Conservation (phyloP, 2,329 filamentous ascomycete species). For the Penicillium aurantiogriseum region DNA sequence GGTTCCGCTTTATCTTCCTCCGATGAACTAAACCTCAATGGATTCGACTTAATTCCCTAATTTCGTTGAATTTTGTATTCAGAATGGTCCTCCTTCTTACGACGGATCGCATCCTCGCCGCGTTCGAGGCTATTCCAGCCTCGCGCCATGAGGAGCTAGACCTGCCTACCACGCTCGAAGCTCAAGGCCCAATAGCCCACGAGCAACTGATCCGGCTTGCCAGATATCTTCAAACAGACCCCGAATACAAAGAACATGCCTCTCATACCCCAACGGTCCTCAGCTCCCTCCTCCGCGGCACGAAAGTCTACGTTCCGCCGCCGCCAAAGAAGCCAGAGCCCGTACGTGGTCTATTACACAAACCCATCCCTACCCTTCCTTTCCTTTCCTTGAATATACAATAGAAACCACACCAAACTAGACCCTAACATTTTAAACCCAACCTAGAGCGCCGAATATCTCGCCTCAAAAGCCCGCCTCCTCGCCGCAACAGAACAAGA, state of each 20-base stretch:
- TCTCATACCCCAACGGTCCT: conserved; percentile 48
- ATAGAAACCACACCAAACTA: not conserved
- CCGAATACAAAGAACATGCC: conserved; percentile 9
- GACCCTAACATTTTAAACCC: not conserved
- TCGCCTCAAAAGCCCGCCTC: conserved; percentile 80
- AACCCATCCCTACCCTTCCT: not conserved
- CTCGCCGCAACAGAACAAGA: conserved; percentile 79
- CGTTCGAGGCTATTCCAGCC: conserved; percentile 37
- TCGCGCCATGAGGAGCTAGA: conserved; percentile 34
- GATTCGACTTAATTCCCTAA: not conserved
- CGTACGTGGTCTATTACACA: conserved; percentile 49
- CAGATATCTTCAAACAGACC: conserved; percentile 25
- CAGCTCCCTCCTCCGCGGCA: conserved; percentile 69
- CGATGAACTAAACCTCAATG: not conserved
- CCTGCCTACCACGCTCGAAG: conserved; percentile 31
- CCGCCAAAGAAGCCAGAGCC: conserved; percentile 74
- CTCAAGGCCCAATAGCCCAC: conserved; percentile 43
- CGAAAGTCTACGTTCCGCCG: conserved; percentile 73
- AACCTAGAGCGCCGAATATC: conserved; percentile 69
- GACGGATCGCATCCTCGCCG: conserved; percentile 41
- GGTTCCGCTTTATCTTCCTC: conserved; percentile 17
- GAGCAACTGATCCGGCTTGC: conserved; percentile 41
- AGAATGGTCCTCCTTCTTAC: conserved; percentile 45
- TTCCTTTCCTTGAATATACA: not conserved
- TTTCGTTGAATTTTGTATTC: not conserved